Percentiles rank a stretch among this genome's conserved stretches.
These are phyloP conservation scores for Vitis hybrid DNA, from an alignment of 177 flowering plant genomes.

Conservation along the genomic window DNA sequence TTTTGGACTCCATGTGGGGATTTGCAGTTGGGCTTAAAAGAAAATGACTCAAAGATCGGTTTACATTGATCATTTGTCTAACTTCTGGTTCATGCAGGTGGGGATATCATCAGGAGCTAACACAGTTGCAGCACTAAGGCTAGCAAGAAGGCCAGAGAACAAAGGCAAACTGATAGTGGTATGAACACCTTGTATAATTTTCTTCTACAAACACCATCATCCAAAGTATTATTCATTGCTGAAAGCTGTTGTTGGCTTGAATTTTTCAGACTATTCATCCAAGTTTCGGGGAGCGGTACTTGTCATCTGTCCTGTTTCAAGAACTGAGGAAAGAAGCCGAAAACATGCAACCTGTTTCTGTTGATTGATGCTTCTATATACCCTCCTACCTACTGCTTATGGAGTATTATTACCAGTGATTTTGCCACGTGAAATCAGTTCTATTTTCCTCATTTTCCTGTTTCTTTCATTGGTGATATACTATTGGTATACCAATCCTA, in stretches of 20 bases:
- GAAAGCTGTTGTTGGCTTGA: background rate
- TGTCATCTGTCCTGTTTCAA: slow-evolving; percentile 84
- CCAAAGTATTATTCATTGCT: background rate
- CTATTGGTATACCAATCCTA: too few relatives aligned
- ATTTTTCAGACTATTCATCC: slow-evolving; percentile 77
- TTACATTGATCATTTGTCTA: background rate
- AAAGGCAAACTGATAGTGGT: background rate
- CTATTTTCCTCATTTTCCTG: too few relatives aligned
- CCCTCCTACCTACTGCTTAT: too few relatives aligned
- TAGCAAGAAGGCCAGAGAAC: too few relatives aligned
- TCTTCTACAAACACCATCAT: background rate
- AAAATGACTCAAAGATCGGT: too few relatives aligned
- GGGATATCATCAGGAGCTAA: slow-evolving; percentile 98
- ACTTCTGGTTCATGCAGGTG: slow-evolving; percentile 41
- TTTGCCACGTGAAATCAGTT: too few relatives aligned
- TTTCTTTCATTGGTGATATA: too few relatives aligned
- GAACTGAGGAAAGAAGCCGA: slow-evolving; percentile 85
- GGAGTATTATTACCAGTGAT: too few relatives aligned
- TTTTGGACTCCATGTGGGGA: too few relatives aligned
- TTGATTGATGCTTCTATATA: slow-evolving; percentile 32
- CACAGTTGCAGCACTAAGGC: slow-evolving; percentile 45
- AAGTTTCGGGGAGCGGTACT: slow-evolving; percentile 93
- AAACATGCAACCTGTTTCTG: slow-evolving; percentile 89
- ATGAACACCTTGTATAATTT: background rate
- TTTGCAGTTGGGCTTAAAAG: too few relatives aligned